Percentiles rank a stretch among this genome's conserved stretches.
phyloP scores from a whole-genome alignment of 1,284 basidiomycete genomes.

The Agroathelia rolfsii region DNA sequence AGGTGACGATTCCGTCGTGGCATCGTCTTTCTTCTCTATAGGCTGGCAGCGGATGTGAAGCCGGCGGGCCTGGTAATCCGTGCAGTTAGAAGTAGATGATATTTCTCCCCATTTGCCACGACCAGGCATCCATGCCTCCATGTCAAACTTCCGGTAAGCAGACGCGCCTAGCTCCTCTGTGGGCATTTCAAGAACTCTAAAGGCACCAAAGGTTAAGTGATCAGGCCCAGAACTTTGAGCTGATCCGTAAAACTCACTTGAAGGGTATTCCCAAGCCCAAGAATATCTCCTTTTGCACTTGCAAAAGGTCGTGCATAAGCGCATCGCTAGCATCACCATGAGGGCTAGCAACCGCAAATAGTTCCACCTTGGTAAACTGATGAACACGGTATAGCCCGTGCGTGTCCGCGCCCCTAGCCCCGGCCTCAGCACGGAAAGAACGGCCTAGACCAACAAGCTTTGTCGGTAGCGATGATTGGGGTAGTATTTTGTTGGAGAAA shows the following conservation, averaged over 20 bases:
- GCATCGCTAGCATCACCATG: slow-evolving; percentile 59
- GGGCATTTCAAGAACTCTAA: slow-evolving; percentile 93
- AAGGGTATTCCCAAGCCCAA: slow-evolving; percentile 67
- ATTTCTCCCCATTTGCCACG: slow-evolving; percentile 95
- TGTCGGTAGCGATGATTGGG: slow-evolving; percentile 48
- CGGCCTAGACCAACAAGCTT: slow-evolving; percentile 83
- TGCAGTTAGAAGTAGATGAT: slow-evolving; percentile 90
- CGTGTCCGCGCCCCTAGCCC: slow-evolving; percentile 84
- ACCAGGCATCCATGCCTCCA: slow-evolving; percentile 99
- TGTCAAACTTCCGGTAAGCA: slow-evolving; percentile 93
- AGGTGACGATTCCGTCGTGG: slow-evolving; percentile 19
- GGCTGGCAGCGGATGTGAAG: slow-evolving; percentile 82
- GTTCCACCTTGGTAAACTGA: slow-evolving; percentile 93
- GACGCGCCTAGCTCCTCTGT: slow-evolving; percentile 93
- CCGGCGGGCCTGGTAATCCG: slow-evolving; percentile 86
- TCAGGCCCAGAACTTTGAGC: slow-evolving; percentile 1
- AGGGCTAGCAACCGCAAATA: slow-evolving; percentile 65
- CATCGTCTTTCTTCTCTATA: slow-evolving; percentile 51
- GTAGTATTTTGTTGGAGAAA: slow-evolving; percentile 63
- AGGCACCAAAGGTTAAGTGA: slow-evolving; percentile 1
- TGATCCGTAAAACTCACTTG: slow-evolving; percentile 39
- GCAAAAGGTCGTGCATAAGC: slow-evolving; percentile 75
- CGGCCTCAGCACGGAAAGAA: slow-evolving; percentile 94
- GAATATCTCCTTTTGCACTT: slow-evolving; percentile 72
- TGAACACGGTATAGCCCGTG: slow-evolving; percentile 94